Base-by-base conservation (phyloP, 176 grass and related monocot species). In the Puya raimondii region DNA sequence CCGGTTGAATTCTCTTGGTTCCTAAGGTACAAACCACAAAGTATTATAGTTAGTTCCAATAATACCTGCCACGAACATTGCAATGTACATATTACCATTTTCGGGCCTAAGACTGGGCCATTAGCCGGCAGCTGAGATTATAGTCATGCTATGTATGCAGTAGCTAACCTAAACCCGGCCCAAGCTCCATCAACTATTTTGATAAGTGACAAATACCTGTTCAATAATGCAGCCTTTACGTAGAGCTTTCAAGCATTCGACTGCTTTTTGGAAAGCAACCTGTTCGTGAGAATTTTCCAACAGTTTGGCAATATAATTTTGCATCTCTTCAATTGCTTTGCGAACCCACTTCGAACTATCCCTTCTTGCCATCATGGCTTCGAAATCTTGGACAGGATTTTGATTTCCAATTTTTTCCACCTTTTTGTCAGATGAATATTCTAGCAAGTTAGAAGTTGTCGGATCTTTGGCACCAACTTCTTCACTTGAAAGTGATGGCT, bases 181-280 rank as follows among this genome's bases (percentile, higher is more conserved):
- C 25, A 26, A 26, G 25, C 25, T 26, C 1, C 25, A 26, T 26
- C 25, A 26, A 7, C 33, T 4, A 4, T 42, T 7, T 59, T 59
- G 20, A 59, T 12, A 4, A 26, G 26, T 42, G 47, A 52, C 14
- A 17, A 71, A 72, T 92, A 96, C 92, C 88, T 96, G 92, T 73
- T 92, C 92, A 48, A 96, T 86, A 78, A 92, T 96, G 29, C 88
- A 96, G 53, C 86, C 88, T 68, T 90, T 89, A 33, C 86, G 74
- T 13, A 92, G 70, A 69, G 88, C 88, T 75, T 72, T 73, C 72
- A 96, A 74, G 79, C 86, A 96, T 50, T 92, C 81, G 12, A 96
- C 51, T 47, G 93, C 86, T 74, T 92, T 92, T 63, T 63, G 69
- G 52, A 85, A 85, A 72, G 78, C 64, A 81, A 79, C 72, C 49